Base-by-base conservation (phyloP, 805 yeast species). In the Kazachstania kunashirensis region DNA sequence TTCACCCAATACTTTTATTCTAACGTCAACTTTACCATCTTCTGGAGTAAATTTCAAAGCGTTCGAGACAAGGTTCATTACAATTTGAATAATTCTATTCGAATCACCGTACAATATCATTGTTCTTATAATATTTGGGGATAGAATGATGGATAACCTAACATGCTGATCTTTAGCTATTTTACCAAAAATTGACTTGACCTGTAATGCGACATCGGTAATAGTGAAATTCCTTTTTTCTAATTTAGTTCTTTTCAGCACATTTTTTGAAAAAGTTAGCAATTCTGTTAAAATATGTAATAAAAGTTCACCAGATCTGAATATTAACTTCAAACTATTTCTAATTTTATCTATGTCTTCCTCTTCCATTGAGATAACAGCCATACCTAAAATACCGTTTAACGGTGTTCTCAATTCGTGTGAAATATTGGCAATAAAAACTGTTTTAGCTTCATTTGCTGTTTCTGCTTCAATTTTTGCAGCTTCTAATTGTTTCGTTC, bases 401-500 rank as follows among this genome's bases (percentile, higher is more conserved):
- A 92, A 66, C 2, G 98, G 98, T 0, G 97, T 92, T 48, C 97
- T 73, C 52, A 92, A 67, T 63, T 92, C 98, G 57, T 85, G 96
- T 0, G 95, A 84, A 13, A 85, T 86, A 47, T 88, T 84, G 2
- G 96, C 95, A 50, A 85, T 79, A 55, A 85, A 85, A 6, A 84
- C 86, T 6, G 97, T 88, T 53, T 92, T 92, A 3, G 97, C 95
- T 48, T 92, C 96, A 57, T 89, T 89, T 1, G 98, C 98, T 20
- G 81, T 76, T 61, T 89, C 96, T 0, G 96, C 96, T 53, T 80
- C 83, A 21, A 81, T 71, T 49, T 84, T 83, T 8, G 95, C 92
- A 1, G 79, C 79, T 57, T 88, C 96, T 31, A 89, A 67, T 57
- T 89, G 95, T 49, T 74, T 77, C 0, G 97, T 89, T 53, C 97